Evolutionary conservation across 2,329 filamentous ascomycete genomes (phyloP).

Genomic region (Phyllosticta citrichinensis): DNA sequence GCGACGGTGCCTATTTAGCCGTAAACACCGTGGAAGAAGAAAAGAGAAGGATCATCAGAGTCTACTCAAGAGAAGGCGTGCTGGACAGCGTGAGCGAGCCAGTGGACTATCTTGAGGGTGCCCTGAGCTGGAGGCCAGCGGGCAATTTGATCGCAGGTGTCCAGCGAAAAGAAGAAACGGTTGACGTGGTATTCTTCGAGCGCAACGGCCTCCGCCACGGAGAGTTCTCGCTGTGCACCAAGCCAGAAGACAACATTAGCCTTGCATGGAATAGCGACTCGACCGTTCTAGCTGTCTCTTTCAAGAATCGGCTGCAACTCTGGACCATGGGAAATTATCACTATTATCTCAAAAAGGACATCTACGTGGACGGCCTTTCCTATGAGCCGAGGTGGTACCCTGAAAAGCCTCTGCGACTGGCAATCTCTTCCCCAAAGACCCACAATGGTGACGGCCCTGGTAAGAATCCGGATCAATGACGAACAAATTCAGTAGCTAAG

Average conservation of each 20-base stretch:
- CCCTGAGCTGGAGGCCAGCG: constrained; percentile 81
- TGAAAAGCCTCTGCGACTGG: constrained; percentile 66
- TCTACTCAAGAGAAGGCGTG: constrained; percentile 82
- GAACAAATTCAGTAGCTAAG: constrained; percentile 3
- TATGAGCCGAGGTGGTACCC: constrained; percentile 59
- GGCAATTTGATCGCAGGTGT: constrained; percentile 87
- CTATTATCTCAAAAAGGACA: constrained; percentile 93
- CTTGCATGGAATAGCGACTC: constrained; percentile 90
- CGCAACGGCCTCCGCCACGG: constrained; percentile 95
- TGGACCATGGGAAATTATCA: constrained; percentile 98
- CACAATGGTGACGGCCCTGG: constrained; percentile 9
- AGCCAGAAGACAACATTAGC: constrained; percentile 51
- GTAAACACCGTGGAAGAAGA: constrained; percentile 67
- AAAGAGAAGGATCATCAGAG: constrained; percentile 68
- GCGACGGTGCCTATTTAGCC: constrained; percentile 84
- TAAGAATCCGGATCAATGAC: constrained; percentile 12
- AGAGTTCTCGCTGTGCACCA: constrained; percentile 70
- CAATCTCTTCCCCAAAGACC: constrained; percentile 32
- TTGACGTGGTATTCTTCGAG: constrained; percentile 91
- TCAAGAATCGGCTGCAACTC: constrained; percentile 67
- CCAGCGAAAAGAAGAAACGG: constrained; percentile 56
- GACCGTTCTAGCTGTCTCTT: constrained; percentile 73
- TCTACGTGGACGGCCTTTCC: constrained; percentile 30
- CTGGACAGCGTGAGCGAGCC: constrained; percentile 93
- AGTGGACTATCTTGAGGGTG: constrained; percentile 78